A percentile compares a stretch with the other conserved stretches of the same genome.
phyloP scores from a whole-genome alignment of 2,329 filamentous ascomycete genomes.

The Chrysosporium queenslandicum region DNA sequence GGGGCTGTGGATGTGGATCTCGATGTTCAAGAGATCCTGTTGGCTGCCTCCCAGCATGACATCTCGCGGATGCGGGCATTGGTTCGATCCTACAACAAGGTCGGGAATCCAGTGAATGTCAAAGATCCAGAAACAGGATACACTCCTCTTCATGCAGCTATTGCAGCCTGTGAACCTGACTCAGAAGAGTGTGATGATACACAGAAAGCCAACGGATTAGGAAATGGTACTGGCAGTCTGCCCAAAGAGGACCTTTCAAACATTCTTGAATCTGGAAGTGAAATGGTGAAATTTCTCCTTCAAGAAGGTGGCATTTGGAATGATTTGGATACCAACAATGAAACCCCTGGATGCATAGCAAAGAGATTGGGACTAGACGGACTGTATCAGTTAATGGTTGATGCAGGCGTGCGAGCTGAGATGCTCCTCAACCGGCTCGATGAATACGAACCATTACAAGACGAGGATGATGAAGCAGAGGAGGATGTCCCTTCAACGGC shows the following conservation, averaged over 20 bases:
- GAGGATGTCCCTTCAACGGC: conserved; percentile 20
- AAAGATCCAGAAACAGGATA: conserved; percentile 78
- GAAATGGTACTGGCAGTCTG: conserved; percentile 19
- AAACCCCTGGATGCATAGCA: conserved; percentile 87
- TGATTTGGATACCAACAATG: conserved; percentile 72
- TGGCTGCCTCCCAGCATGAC: conserved; percentile 59
- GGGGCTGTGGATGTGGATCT: conserved; percentile 27
- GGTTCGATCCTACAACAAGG: conserved; percentile 44
- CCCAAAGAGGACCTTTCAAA: conserved; percentile 23
- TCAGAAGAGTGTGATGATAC: conserved; percentile 19
- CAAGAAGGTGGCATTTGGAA: conserved; percentile 95
- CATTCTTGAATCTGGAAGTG: conserved; percentile 50
- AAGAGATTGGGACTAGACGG: conserved; percentile 54
- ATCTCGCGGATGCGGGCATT: conserved; percentile 57
- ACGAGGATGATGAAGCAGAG: conserved; percentile 32
- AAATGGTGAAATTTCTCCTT: conserved; percentile 65
- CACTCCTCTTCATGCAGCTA: conserved; percentile 80
- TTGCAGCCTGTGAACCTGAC: conserved; percentile 57
- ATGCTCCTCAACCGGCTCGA: conserved; percentile 73
- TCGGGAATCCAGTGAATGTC: conserved; percentile 54
- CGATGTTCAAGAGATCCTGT: conserved; percentile 50
- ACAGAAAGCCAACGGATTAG: conserved; percentile 21
- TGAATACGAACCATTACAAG: conserved; percentile 61
- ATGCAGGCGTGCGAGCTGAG: conserved; percentile 84
- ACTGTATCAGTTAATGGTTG: conserved; percentile 73